Evolutionary conservation across 139 green algal species (phyloP).

Genomic region (Asterochloris sp.): DNA sequence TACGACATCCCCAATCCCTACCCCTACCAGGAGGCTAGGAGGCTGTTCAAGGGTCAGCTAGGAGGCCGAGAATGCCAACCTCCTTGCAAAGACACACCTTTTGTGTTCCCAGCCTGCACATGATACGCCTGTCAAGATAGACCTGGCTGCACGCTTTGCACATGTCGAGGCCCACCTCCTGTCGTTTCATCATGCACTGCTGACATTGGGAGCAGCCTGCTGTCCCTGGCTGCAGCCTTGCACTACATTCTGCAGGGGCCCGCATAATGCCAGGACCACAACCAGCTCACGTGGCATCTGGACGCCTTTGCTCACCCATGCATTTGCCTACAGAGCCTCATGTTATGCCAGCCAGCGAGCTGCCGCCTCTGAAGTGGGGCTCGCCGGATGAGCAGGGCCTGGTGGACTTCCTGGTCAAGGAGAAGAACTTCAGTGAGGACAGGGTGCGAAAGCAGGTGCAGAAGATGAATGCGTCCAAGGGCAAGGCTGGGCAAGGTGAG

Average conservation of each 20-base stretch:
- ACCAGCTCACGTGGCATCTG: too few species aligned
- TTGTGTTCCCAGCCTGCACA: too few species aligned
- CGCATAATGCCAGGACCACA: too few species aligned
- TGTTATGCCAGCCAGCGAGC: slow-evolving; percentile 40
- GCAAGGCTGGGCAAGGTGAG: slow-evolving; percentile 61
- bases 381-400: slow-evolving; percentile 87
- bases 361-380: slow-evolving; percentile 82
- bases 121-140: too few species aligned
- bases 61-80: background rate
- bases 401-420: slow-evolving; percentile 86
- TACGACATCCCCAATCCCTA: slow-evolving; percentile 80
- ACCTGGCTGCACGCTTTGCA: too few species aligned
- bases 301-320: background rate
- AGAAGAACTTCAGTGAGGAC: slow-evolving; percentile 95
- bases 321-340: slow-evolving; percentile 37
- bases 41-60: slow-evolving; percentile 75
- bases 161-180: too few species aligned
- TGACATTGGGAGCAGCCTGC: too few species aligned
- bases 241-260: too few species aligned
- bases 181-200: too few species aligned
- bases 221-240: too few species aligned
- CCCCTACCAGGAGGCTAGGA: slow-evolving; percentile 76
- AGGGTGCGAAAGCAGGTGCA: slow-evolving; percentile 66
- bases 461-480: slow-evolving; percentile 60
- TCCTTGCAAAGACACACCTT: too few species aligned